phyloP scores from a whole-genome alignment of 805 yeast species.

The Yamadazyma insecticola region DNA sequence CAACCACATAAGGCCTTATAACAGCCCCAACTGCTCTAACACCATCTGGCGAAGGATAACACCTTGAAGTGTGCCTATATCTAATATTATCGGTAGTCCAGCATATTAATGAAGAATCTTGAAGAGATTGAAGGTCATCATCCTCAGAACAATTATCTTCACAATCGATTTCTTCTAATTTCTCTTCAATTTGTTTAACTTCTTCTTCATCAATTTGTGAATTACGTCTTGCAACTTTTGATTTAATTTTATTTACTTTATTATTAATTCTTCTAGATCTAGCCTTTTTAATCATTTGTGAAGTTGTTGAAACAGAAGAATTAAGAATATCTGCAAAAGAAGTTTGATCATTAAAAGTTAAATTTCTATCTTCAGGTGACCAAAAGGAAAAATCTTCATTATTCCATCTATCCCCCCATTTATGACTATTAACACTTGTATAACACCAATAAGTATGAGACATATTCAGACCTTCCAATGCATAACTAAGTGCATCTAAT shows the following conservation, averaged over 20 bases:
- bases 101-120: slow-evolving; percentile 19
- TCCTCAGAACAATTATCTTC: slow-evolving; percentile 2
- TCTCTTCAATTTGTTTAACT: slow-evolving; percentile 3
- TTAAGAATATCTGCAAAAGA: slow-evolving; percentile 7
- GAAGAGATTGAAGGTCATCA: slow-evolving; percentile 15
- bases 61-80: slow-evolving; percentile 24
- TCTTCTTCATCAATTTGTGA: slow-evolving; percentile 7
- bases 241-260: slow-evolving; percentile 8
- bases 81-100: slow-evolving; percentile 19
- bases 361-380: slow-evolving; percentile 58
- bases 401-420: slow-evolving; percentile 91
- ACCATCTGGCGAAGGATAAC: slow-evolving; percentile 51
- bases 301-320: slow-evolving; percentile 10
- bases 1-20: slow-evolving; percentile 70
- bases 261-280: slow-evolving; percentile 7
- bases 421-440: slow-evolving; percentile 64
- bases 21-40: slow-evolving; percentile 72
- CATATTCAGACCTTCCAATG: slow-evolving; percentile 68
- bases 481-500: slow-evolving; percentile 74
- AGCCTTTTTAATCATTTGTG: slow-evolving; percentile 5
- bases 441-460: slow-evolving; percentile 88
- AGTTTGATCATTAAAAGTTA: slow-evolving; percentile 13
- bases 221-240: slow-evolving; percentile 4
- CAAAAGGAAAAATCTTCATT: slow-evolving; percentile 90
- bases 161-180: slow-evolving; percentile 1